phyloP scores from a whole-genome alignment of 495 filamentous ascomycete species.

The Aspergillus baeticus region DNA sequence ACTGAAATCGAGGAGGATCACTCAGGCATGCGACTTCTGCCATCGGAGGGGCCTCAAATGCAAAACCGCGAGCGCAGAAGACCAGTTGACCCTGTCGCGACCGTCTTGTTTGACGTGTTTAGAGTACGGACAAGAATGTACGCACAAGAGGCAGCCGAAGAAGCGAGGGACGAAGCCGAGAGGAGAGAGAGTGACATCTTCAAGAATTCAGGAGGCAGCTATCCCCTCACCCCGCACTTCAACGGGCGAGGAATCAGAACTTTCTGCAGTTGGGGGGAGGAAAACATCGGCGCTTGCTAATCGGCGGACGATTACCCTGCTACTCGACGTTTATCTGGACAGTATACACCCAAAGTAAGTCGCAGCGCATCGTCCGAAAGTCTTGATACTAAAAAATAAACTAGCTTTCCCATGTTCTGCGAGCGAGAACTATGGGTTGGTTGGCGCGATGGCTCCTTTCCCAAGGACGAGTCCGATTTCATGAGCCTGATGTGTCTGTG shows the following conservation, averaged over 20 bases:
- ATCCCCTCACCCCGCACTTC: no score
- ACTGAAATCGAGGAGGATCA: background rate
- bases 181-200: background rate
- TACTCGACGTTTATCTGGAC: constrained; percentile 8
- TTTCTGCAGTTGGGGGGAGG: background rate
- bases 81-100: background rate
- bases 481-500: background rate
- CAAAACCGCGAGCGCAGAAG: background rate
- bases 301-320: background rate
- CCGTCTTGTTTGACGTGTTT: background rate
- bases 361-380: no score
- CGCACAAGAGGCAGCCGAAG: background rate
- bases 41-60: constrained; percentile 1
- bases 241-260: background rate
- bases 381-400: no score
- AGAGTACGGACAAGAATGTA: constrained; percentile 6
- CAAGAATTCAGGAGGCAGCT: background rate
- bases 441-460: background rate
- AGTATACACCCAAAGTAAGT: constrained; percentile 3
- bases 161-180: constrained; percentile 1
- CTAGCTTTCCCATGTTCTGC: background rate
- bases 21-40: constrained; percentile 5
- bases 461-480: background rate
- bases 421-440: background rate
- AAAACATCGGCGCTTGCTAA: background rate